Base-by-base conservation (phyloP, 2,329 filamentous ascomycete genomes). In the Tolypocladium album region DNA sequence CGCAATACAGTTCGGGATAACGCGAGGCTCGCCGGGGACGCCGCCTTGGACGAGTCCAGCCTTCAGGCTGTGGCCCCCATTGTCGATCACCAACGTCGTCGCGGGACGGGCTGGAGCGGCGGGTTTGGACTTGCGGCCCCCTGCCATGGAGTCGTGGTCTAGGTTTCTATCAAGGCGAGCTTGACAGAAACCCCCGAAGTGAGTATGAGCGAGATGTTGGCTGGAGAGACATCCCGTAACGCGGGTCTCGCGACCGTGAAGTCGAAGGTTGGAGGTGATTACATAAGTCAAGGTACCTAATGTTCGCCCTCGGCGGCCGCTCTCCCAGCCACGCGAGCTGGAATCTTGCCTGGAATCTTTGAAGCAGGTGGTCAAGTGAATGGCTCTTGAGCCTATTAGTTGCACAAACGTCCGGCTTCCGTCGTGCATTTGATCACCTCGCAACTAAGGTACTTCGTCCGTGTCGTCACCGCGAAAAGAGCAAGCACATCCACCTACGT, bases 1-100 rank as follows among this genome's bases (percentile, higher is more conserved):
- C 40, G 90, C 90, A 64, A 99, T 84, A 72, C 89, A 93, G 75
- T 99, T 99, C 5, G 92, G 91, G 63, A 96, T 87, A 11, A 89
- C 75, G 45, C 82, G 79, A 64, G 90, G 95, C n/a, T 75, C 73
- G 64, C 79, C 76, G 42, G 75, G 68, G 59, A 76, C 70, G 34
- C 76, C 69, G 43, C 76, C 73, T 42, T 76, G 73, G 1, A 86
- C 85, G 67, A 93, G 88, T 58, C 94, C 94, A 20, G 92, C 92
- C 77, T 99, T 99, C 72, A 99, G 83, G 8, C 87, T 92, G 75
- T 90, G 88, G 52, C 88, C 92, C 71, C 94, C 94, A 77, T 97
- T 97, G 77, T 99, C 94, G 69, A 99, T 80, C 55, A 99, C 82
- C 59, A 99, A 86, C 0, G 92, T 96, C 61, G 78, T 83, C 1